Evolutionary conservation across 805 yeast species (phyloP).

Genomic region (Saccharomycopsis sp.): DNA sequence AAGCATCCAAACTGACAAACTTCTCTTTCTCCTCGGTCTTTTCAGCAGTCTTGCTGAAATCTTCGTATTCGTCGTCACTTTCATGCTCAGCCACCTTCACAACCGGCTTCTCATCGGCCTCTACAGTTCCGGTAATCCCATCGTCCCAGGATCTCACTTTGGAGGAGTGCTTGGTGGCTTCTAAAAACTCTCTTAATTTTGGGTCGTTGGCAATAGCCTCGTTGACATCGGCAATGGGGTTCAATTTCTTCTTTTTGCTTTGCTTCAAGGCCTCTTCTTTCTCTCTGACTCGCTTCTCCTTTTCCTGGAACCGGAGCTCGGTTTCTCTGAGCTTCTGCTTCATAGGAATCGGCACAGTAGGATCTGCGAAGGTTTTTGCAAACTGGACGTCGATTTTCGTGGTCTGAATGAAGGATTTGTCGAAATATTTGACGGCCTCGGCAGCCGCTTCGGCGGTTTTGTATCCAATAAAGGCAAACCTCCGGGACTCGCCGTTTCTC

Average conservation of each 20-base stretch:
- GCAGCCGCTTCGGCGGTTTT: constrained; percentile 68
- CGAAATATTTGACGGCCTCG: constrained; percentile 66
- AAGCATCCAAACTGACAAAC: constrained; percentile 38
- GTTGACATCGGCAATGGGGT: constrained; percentile 35
- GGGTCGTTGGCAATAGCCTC: constrained; percentile 58
- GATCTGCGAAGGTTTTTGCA: constrained; percentile 85
- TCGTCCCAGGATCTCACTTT: constrained; percentile 72
- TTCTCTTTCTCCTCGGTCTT: constrained; percentile 39
- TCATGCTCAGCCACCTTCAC: constrained; percentile 28
- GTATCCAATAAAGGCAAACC: constrained; percentile 91
- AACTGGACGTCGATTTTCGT: constrained; percentile 68
- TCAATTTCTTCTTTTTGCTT: constrained; percentile 27
- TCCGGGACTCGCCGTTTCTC: constrained; percentile 77
- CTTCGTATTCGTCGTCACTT: constrained; percentile 39
- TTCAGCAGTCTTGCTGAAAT: constrained; percentile 25
- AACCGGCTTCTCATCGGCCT: background rate
- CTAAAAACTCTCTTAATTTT: constrained; percentile 71
- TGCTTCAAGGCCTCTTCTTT: constrained; percentile 34
- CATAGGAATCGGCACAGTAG: constrained; percentile 64
- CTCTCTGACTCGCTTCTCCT: constrained; percentile 41
- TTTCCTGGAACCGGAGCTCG: constrained; percentile 36
- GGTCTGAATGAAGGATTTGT: constrained; percentile 78
- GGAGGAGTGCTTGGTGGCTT: constrained; percentile 71
- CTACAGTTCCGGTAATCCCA: constrained; percentile 32
- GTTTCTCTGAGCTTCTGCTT: constrained; percentile 49